These are phyloP conservation scores for Hypsizygus ulmarius DNA, from an alignment of 1,284 basidiomycete genomes.

Conservation along the genomic window DNA sequence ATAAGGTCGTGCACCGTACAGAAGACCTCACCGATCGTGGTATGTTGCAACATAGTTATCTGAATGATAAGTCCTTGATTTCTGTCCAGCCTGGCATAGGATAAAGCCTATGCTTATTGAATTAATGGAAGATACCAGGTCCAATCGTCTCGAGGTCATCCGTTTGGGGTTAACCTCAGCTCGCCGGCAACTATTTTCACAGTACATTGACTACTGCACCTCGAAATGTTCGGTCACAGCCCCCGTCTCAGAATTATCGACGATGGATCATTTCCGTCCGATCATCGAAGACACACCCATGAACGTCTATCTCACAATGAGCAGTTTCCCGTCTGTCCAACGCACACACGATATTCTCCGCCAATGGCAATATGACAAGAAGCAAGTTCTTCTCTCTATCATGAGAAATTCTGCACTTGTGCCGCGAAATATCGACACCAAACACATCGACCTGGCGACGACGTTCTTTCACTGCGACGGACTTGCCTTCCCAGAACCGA, in stretches of 20 bases:
- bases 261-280: constrained; percentile 15
- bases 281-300: constrained; percentile 19
- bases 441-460: constrained; percentile 22
- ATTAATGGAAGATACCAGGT: constrained; percentile 24
- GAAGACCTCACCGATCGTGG: constrained; percentile 25
- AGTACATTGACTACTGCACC: constrained; percentile 16
- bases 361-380: constrained; percentile 14
- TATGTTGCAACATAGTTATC: constrained; percentile 11
- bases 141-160: constrained; percentile 19
- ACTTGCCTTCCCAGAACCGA: constrained; percentile 17
- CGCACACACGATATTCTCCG: constrained; percentile 12
- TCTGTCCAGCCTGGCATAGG: constrained; percentile 22
- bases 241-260: constrained; percentile 21
- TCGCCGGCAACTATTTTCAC: constrained; percentile 19
- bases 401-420: constrained; percentile 16
- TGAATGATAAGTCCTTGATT: background rate
- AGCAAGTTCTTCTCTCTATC: constrained; percentile 16
- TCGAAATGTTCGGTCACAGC: constrained; percentile 11
- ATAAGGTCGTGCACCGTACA: constrained; percentile 21
- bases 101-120: constrained; percentile 21
- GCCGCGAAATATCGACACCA: constrained; percentile 1
- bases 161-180: constrained; percentile 16
- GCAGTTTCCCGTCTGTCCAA: constrained; percentile 14
- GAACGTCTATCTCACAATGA: constrained; percentile 12
- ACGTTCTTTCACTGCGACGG: constrained; percentile 23